Conservation (phyloP, 345 rosid species). For the Brassica cretica region DNA sequence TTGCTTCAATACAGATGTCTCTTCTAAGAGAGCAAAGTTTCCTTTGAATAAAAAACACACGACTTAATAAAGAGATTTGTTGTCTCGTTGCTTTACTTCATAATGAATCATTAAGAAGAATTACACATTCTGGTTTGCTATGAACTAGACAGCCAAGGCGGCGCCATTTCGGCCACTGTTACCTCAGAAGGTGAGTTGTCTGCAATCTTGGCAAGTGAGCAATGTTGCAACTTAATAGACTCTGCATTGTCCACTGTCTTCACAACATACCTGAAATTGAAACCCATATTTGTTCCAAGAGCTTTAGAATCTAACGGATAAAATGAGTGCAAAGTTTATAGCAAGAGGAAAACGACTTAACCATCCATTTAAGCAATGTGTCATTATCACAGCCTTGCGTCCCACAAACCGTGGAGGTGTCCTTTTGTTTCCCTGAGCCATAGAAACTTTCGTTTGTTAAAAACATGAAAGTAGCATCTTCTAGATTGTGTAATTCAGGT, state of each 20-base stretch:
- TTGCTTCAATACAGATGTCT: not conserved
- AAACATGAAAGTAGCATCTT: not conserved
- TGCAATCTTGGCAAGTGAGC: conserved; percentile 74
- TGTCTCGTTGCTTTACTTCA: conserved; percentile 10
- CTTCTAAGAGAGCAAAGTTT: not conserved
- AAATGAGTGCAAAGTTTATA: not conserved
- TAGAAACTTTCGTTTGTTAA: conserved; percentile 19
- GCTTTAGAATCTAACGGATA: not conserved
- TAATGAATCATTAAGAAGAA: not conserved
- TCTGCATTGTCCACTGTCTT: conserved; percentile 91
- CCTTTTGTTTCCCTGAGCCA: conserved; percentile 88
- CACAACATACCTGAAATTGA: conserved; percentile 9
- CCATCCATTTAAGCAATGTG: conserved; percentile 98
- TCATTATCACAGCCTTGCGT: conserved; percentile 22
- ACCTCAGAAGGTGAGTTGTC: conserved; percentile 47
- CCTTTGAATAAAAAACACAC: not conserved
- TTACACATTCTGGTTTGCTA: not conserved
- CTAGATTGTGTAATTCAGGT: not conserved
- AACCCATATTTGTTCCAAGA: not conserved
- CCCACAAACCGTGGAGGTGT: conserved; percentile 81
- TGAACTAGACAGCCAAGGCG: conserved; percentile 60
- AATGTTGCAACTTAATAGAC: conserved; percentile 88
- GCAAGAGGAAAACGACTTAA: conserved; percentile 34
- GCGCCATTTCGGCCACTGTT: conserved; percentile 52
- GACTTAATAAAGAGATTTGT: conserved; percentile 2